Conservation (phyloP, 208 protist genomes). For the Vickermania ingenoplastis region DNA sequence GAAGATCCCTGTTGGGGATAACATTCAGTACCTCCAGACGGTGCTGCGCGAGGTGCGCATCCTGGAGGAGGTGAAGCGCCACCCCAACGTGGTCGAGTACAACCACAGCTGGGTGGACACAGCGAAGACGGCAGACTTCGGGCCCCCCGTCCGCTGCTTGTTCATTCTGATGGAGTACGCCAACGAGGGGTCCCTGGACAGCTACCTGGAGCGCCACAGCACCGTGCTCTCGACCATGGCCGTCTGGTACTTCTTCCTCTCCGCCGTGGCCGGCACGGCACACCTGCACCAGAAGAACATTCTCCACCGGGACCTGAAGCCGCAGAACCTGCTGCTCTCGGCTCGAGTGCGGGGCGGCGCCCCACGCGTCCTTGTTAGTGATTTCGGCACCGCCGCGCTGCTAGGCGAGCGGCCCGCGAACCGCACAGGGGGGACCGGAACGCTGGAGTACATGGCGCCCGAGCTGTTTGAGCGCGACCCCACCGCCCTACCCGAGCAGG, state of each 20-base stretch:
- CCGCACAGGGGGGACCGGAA: constrained; percentile 76
- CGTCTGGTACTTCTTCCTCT: constrained; percentile 88
- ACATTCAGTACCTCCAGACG: constrained; percentile 63
- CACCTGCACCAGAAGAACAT: constrained; percentile 80
- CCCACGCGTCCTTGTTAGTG: constrained; percentile 76
- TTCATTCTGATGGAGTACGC: constrained; percentile 91
- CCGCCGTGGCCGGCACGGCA: constrained; percentile 59
- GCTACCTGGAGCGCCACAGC: constrained; percentile 65
- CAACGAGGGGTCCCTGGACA: constrained; percentile 68
- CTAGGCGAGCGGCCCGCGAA: constrained; percentile 52
- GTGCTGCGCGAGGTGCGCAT: constrained; percentile 80
- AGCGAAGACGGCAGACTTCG: constrained; percentile 79
- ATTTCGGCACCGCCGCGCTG: constrained; percentile 79
- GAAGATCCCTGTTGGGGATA: constrained; percentile 85
- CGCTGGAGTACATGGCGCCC: constrained; percentile 85
- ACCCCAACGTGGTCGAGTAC: constrained; percentile 88
- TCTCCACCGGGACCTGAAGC: constrained; percentile 84
- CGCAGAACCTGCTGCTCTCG: constrained; percentile 81
- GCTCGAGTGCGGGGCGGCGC: constrained; percentile 3
- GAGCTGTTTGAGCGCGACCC: constrained; percentile 65
- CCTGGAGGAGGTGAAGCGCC: constrained; percentile 68
- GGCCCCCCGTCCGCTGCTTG: constrained; percentile 77
- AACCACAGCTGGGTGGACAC: constrained; percentile 85
- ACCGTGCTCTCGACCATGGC: constrained; percentile 58
- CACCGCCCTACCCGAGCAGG: constrained; percentile 7